Percentiles rank a stretch among this genome's conserved stretches.
phyloP scores from a whole-genome alignment of 768 basidiomycete genomes.

The Psilocybe azurescens region DNA sequence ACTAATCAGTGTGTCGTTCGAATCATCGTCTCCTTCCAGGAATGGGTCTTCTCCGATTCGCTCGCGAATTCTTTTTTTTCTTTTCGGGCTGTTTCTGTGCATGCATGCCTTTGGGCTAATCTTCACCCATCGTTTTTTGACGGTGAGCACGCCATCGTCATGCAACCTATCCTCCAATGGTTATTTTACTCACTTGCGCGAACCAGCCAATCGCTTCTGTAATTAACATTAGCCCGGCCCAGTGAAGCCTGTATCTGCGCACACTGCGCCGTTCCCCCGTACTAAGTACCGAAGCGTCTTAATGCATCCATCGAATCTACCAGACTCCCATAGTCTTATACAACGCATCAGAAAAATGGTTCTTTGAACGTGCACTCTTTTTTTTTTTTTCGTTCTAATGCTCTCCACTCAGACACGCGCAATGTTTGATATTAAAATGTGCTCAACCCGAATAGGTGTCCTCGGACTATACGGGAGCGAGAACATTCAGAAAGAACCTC shows the following conservation, averaged over 20 bases:
- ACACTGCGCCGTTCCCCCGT: too few species aligned
- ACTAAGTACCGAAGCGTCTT: too few species aligned
- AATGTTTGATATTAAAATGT: too few species aligned
- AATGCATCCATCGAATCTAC: neutral
- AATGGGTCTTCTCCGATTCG: constrained; percentile 22
- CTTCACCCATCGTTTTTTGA: too few species aligned
- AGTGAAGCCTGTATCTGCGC: too few species aligned
- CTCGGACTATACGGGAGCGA: neutral
- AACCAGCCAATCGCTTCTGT: too few species aligned
- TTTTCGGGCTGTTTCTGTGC: neutral
- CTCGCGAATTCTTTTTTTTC: constrained; percentile 20
- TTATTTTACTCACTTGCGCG: too few species aligned
- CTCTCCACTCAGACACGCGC: too few species aligned
- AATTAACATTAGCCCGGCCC: too few species aligned
- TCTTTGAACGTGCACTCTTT: neutral
- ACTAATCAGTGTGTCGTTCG: neutral
- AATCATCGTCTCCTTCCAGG: neutral
- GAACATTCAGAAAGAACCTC: too few species aligned
- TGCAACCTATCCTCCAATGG: constrained; percentile 1
- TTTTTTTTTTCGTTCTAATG: neutral
- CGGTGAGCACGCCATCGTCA: constrained; percentile 15
- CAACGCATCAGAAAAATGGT: neutral
- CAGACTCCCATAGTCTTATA: neutral
- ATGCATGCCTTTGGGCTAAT: neutral
- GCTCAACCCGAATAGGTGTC: neutral